phyloP scores from a whole-genome alignment of 2,329 filamentous ascomycete species.

The Colletotrichum truncatum region DNA sequence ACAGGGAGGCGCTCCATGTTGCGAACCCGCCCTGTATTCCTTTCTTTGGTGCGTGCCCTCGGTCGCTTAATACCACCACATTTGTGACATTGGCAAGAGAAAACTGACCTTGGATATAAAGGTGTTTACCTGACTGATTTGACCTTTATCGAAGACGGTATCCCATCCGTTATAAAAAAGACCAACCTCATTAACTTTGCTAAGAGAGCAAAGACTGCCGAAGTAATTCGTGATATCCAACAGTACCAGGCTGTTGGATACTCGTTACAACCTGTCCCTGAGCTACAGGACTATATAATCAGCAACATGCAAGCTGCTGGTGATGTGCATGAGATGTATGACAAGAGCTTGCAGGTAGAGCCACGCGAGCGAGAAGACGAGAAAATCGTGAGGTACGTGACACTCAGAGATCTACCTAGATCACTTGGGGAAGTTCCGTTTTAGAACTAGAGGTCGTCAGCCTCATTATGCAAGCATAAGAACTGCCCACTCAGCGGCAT shows the following conservation, averaged over 20 bases:
- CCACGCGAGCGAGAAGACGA: slow-evolving; percentile 97
- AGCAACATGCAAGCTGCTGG: slow-evolving; percentile 95
- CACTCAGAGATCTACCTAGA: slow-evolving; percentile 37
- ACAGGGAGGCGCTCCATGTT: slow-evolving; percentile 89
- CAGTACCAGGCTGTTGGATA: slow-evolving; percentile 99
- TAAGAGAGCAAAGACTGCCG: slow-evolving; percentile 96
- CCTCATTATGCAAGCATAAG: too few species aligned
- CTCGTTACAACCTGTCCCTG: slow-evolving; percentile 84
- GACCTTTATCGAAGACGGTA: slow-evolving; percentile 98
- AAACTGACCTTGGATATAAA: slow-evolving; percentile 43
- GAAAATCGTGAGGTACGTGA: slow-evolving; percentile 94
- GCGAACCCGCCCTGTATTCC: slow-evolving; percentile 97
- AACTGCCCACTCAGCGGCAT: too few species aligned
- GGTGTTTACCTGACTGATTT: slow-evolving; percentile 97
- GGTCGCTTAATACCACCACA: not conserved
- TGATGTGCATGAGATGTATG: slow-evolving; percentile 99
- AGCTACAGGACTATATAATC: slow-evolving; percentile 96
- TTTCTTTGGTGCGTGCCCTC: slow-evolving; percentile 80
- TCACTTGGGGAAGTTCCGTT: slow-evolving; percentile 35
- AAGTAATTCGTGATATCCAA: slow-evolving; percentile 98
- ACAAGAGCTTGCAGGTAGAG: slow-evolving; percentile 92
- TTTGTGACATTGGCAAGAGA: not conserved
- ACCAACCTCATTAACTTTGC: slow-evolving; percentile 98
- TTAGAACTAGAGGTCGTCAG: slow-evolving; percentile 17
- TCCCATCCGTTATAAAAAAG: slow-evolving; percentile 95